These are phyloP conservation scores for Ophiocordyceps camponoti-rufipedis DNA, from an alignment of 2,329 filamentous ascomycete genomes.

Conservation along the genomic window DNA sequence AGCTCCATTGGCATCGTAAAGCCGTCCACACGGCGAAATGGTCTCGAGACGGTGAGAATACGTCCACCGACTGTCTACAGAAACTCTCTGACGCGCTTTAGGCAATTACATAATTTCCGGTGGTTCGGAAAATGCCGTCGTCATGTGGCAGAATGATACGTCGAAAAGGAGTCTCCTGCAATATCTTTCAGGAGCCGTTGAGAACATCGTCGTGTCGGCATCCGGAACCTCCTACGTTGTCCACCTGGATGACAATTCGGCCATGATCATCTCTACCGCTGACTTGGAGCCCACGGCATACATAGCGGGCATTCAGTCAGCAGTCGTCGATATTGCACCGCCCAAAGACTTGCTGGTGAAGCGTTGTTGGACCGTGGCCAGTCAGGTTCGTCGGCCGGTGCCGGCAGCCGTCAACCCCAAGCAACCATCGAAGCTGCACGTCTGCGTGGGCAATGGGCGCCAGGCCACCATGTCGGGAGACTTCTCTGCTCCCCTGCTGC, in stretches of 20 bases:
- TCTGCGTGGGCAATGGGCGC: constrained; percentile 47
- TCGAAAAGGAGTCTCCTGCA: constrained; percentile 67
- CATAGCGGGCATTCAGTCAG: constrained; percentile 63
- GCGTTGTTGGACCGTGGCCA: constrained; percentile 27
- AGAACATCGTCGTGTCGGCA: constrained; percentile 68
- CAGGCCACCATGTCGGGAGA: constrained; percentile 34
- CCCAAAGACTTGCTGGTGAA: constrained; percentile 34
- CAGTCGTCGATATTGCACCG: constrained; percentile 28
- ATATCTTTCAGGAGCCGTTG: constrained; percentile 73
- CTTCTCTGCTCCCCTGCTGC: constrained; percentile 42
- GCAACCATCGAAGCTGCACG: constrained; percentile 43
- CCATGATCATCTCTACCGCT: constrained; percentile 76
- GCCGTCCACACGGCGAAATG: constrained; percentile 75
- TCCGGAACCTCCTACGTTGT: constrained; percentile 66
- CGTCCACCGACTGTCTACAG: not conserved
- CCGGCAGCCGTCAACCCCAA: constrained; percentile 45
- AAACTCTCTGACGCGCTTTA: constrained; percentile 20
- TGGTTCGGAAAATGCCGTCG: constrained; percentile 73
- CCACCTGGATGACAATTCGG: constrained; percentile 79
- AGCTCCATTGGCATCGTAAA: constrained; percentile 81
- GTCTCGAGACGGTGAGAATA: constrained; percentile 61
- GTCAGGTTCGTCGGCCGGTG: constrained; percentile 28
- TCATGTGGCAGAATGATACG: constrained; percentile 87
- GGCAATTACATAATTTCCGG: constrained; percentile 90
- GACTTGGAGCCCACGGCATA: constrained; percentile 75